These are phyloP conservation scores for Neofusicoccum cordaticola DNA, from an alignment of 2,329 filamentous ascomycete species.

Conservation along the genomic window DNA sequence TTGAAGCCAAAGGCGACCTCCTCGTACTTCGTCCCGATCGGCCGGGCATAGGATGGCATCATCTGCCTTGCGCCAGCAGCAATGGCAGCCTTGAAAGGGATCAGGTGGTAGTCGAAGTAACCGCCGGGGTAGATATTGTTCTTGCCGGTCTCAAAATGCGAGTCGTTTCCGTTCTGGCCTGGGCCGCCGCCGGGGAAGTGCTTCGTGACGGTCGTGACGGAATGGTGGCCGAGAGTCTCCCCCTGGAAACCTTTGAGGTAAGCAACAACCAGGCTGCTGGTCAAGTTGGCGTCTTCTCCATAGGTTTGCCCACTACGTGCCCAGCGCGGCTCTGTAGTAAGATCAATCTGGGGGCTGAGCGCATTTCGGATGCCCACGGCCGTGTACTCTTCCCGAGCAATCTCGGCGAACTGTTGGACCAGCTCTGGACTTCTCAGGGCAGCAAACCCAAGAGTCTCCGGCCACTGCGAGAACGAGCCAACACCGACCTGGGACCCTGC, in stretches of 20 bases:
- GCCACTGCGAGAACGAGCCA: conserved; percentile 51
- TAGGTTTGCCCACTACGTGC: conserved; percentile 46
- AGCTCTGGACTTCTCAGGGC: conserved; percentile 46
- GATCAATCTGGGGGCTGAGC: conserved; percentile 52
- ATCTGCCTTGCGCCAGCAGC: conserved; percentile 51
- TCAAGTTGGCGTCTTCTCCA: conserved; percentile 49
- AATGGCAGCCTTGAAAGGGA: conserved; percentile 52
- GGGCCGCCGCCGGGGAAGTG: conserved; percentile 55
- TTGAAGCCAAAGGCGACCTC: conserved; percentile 53
- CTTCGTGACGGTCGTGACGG: conserved; percentile 51
- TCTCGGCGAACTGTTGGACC: conserved; percentile 48
- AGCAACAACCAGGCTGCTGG: conserved; percentile 36
- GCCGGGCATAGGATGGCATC: conserved; percentile 53
- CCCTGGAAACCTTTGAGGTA: conserved; percentile 52
- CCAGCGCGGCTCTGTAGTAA: conserved; percentile 54
- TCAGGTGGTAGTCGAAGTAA: conserved; percentile 51
- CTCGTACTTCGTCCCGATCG: conserved; percentile 47
- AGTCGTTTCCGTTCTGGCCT: conserved; percentile 50
- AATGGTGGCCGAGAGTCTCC: conserved; percentile 41
- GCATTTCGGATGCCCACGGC: conserved; percentile 45
- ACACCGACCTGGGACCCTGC: conserved; percentile 45
- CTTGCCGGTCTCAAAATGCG: conserved; percentile 53
- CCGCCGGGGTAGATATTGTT: conserved; percentile 52
- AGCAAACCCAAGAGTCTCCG: conserved; percentile 50
- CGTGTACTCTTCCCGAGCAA: conserved; percentile 49